Percentiles rank a stretch among this genome's conserved stretches.
phyloP scores from a whole-genome alignment of 306 rosid species.

The Echinosophora koreensis region DNA sequence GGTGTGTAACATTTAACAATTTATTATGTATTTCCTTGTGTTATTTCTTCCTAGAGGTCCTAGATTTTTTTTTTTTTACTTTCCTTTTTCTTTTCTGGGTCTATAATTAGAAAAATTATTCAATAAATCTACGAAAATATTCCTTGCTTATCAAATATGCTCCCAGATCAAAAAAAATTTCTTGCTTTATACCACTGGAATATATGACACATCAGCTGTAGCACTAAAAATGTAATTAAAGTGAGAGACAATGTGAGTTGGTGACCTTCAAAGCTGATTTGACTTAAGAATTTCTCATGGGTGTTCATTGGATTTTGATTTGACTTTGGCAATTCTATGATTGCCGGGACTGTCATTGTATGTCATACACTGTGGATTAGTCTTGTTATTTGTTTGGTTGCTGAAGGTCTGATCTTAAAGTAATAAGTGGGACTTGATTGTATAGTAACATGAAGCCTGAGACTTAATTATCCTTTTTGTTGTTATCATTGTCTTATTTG shows the following conservation, averaged over 20 bases:
- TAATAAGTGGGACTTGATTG: constrained; percentile 41
- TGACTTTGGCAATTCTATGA: constrained; percentile 11
- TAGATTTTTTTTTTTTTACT: constrained; percentile 14
- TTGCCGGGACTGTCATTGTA: constrained; percentile 16
- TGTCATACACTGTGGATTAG: neutral
- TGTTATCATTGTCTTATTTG: constrained; percentile 33
- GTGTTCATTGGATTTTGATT: neutral
- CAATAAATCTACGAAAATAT: neutral
- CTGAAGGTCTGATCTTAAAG: constrained; percentile 29
- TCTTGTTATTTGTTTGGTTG: constrained; percentile 28
- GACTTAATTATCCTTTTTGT: constrained; percentile 21
- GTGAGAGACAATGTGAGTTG: neutral
- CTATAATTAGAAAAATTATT: constrained; percentile 21
- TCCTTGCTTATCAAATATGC: neutral
- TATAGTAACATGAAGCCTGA: constrained; percentile 2
- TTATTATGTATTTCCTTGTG: constrained; percentile 24
- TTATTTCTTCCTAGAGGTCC: constrained; percentile 25
- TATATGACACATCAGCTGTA: neutral
- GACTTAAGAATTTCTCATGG: neutral
- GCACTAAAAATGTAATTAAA: neutral
- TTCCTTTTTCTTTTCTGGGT: constrained; percentile 7
- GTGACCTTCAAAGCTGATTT: neutral
- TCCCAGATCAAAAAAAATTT: too few relatives aligned
- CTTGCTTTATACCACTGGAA: neutral
- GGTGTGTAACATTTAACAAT: constrained; percentile 9